Conservation (phyloP, 768 basidiomycete species). For the Serendipita sp. region DNA sequence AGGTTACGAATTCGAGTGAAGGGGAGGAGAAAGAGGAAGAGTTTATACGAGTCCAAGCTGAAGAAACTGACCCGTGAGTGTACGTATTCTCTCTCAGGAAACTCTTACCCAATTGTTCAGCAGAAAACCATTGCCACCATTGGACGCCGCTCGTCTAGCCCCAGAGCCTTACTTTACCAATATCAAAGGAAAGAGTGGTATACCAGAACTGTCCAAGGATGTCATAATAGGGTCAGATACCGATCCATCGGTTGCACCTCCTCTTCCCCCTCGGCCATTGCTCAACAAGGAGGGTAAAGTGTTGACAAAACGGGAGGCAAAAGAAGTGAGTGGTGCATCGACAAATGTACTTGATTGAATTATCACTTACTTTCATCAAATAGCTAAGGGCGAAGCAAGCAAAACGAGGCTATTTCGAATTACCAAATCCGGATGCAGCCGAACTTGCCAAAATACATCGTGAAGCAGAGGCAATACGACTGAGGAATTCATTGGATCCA, state of each 20-base stretch:
- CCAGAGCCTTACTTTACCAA: conserved; percentile 51
- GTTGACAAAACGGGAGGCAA: conserved; percentile 55
- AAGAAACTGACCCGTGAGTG: conserved; percentile 11
- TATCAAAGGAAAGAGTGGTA: conserved; percentile 26
- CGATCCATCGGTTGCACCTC: conserved; percentile 35
- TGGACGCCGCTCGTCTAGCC: conserved; percentile 45
- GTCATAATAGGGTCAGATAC: conserved; percentile 42
- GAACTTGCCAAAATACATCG: conserved; percentile 65
- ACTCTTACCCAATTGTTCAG: conserved; percentile 7
- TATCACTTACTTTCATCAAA: not conserved
- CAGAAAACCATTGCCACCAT: conserved; percentile 39
- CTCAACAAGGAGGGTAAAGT: conserved; percentile 45
- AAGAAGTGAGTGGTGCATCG: conserved; percentile 33
- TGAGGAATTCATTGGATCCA: conserved; percentile 79
- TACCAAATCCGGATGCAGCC: conserved; percentile 66
- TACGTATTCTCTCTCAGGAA: not conserved
- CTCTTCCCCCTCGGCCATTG: conserved; percentile 47
- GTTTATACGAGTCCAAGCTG: conserved; percentile 24
- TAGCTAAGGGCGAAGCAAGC: conserved; percentile 59
- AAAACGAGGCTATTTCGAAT: conserved; percentile 74
- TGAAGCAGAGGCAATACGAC: conserved; percentile 74
- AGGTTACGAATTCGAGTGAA: conserved; percentile 8
- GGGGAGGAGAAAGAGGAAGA: conserved; percentile 15
- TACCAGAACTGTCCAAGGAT: conserved; percentile 37
- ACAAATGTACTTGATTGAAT: not conserved